Base-by-base conservation (phyloP, 2,329 filamentous ascomycete genomes). In the Fusarium virguliforme region DNA sequence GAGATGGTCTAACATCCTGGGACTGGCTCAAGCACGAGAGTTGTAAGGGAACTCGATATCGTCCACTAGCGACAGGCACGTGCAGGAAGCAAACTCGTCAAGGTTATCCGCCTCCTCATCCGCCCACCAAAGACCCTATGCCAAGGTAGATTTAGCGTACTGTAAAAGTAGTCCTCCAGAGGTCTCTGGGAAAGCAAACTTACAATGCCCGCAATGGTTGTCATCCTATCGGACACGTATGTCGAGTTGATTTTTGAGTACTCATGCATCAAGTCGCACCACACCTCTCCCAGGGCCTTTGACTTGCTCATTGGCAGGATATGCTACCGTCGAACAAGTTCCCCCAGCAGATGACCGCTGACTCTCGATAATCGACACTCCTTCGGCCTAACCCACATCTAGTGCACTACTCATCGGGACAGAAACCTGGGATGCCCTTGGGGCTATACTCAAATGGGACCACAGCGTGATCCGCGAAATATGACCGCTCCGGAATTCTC, bases 321-420 rank as follows among this genome's bases (percentile, higher is more conserved):
- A 28, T 26, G 24, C 7, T 28, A 13, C 22, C 22, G n/a, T n/a
- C n/a, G n/a, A n/a, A n/a, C n/a, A n/a, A n/a, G n/a, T n/a, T n/a
- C n/a, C n/a, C n/a, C n/a, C n/a, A n/a, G n/a, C n/a, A n/a, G n/a
- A n/a, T n/a, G n/a, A n/a, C n/a, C n/a, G n/a, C n/a, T n/a, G n/a
- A 34, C 28, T 22, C 48, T 51, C 48, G n/a, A 46, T n/a, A 4
- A 28, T 28, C 32, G 51, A 12, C 53, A 56, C 13, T 56, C 53
- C 8, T 24, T 28, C 35, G 30, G 28, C 24, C 53, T 13, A 13
- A 9, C 6, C 35, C 12, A 26, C 1, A 35, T 22, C 53, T 24
- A 56, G 30, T 56, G 53, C 24, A 56, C 6, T 15, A 40, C 37
- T 28, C 53, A 6, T 7, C 34, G 8, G 1, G 53, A 56, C 12